phyloP scores from a whole-genome alignment of 352 stramenopile genomes.

The Globisporangium recalcitrans region DNA sequence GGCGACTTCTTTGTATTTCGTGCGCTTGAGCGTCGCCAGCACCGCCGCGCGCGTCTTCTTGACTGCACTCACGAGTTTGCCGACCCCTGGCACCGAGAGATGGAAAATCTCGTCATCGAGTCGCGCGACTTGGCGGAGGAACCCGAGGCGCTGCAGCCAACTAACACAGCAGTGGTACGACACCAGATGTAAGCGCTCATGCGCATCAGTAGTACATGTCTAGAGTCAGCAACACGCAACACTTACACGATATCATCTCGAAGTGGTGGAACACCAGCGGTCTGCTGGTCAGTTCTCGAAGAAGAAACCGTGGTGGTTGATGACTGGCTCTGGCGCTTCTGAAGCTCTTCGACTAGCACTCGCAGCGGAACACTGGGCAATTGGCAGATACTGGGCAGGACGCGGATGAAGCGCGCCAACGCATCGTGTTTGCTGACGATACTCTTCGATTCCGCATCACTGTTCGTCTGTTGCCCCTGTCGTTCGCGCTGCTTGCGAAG shows the following conservation, averaged over 20 bases:
- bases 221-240: neutral
- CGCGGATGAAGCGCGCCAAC: constrained; percentile 27
- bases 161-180: constrained; percentile 15
- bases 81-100: constrained; percentile 50
- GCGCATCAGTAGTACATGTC: neutral
- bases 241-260: constrained; percentile 32
- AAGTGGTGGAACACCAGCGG: constrained; percentile 12
- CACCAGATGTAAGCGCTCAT: neutral
- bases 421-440: constrained; percentile 33
- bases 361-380: constrained; percentile 8
- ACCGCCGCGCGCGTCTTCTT: constrained; percentile 49
- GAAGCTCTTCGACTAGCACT: constrained; percentile 10
- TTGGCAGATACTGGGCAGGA: constrained; percentile 3
- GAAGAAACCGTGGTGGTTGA: neutral
- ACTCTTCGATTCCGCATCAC: constrained; percentile 4
- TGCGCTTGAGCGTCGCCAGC: constrained; percentile 40
- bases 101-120: constrained; percentile 45
- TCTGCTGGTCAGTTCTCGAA: neutral
- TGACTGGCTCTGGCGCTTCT: neutral
- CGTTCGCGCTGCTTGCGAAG: constrained; percentile 26
- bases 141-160: constrained; percentile 44
- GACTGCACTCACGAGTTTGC: constrained; percentile 49
- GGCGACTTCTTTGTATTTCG: constrained; percentile 54
- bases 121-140: constrained; percentile 36
- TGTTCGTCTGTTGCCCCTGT: neutral